Evolutionary conservation across 140 eudicot genomes (phyloP), one percentile per base, ranked within the genome.

Genomic region (Erigeron philadelphicus): DNA sequence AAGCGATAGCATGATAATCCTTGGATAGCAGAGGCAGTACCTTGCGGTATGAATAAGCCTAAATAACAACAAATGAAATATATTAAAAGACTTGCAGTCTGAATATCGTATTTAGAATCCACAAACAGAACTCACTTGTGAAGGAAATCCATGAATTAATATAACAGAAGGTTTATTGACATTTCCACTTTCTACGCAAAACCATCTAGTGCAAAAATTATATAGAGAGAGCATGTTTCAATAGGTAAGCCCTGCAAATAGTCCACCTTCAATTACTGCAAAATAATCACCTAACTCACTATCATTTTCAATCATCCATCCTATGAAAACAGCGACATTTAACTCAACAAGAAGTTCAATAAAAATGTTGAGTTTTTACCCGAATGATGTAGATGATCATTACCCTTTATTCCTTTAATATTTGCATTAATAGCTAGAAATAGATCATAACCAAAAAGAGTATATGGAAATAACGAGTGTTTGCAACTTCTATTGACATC

Each of bases 121-220:
- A 17, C 17, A 54, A 48, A 74, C 69, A 64, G 23, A 63, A 68
- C 81, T 86, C 64, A 92, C 98, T 88, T 92, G 98, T 75, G 98
- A 92, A 74, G 98, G 98, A 62, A 92, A 84, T n/a, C 98, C 98
- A 72, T 88, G 98, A 76, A 92, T 83, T 60, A 88, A 73, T 66
- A 92, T 12, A 55, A 92, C 78, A 11, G 95, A 60, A 68, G 89
- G 88, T 68, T 86, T 86, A 52, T 77, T 87, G 76, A 81, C 67
- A 64, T 74, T 86, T 76, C 98, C 98, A 75, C 88, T 86, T 81
- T 92, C 96, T 35, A 92, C 88, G 74, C 88, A 92, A 77, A 92
- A 92, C 98, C 98, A 92, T 92, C 98, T 92, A 84, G 81, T 80
- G 96, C 81, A 86, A 82, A 91, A 84, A 84, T 74, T 76, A 88